Evolutionary conservation across 345 rosid genomes (phyloP).

Genomic region (Gossypium herbaceum): DNA sequence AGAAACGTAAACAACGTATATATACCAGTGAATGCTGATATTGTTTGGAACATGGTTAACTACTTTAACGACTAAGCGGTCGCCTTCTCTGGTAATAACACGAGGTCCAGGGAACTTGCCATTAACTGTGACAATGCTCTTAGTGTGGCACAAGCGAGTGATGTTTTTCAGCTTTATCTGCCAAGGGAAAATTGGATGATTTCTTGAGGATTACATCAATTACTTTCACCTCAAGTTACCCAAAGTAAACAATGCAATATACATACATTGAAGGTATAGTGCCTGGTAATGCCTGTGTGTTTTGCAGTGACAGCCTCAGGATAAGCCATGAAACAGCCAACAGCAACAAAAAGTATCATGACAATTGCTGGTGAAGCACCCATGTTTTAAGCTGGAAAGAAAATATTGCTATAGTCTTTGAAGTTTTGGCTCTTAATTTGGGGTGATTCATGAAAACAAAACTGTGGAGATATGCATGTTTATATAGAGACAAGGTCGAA

Average conservation of each 20-base stretch:
- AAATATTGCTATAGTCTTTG: not conserved
- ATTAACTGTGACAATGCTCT: not conserved
- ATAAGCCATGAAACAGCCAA: constrained; percentile 22
- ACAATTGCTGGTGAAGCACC: constrained; percentile 20
- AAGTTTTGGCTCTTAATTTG: not conserved
- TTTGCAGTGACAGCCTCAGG: constrained; percentile 23
- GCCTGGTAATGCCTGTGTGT: not conserved
- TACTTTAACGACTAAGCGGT: not conserved
- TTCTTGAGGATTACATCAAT: not conserved
- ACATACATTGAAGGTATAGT: not conserved
- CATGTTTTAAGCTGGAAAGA: constrained; percentile 6
- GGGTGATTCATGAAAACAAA: not conserved
- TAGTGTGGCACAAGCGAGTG: not conserved
- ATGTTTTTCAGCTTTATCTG: not conserved
- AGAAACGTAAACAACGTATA: too few relatives aligned
- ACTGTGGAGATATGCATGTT: constrained; percentile 3
- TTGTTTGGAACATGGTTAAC: not conserved
- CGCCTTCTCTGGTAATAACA: not conserved
- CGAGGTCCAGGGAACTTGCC: not conserved
- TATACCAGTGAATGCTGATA: not conserved
- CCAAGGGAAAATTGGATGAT: not conserved
- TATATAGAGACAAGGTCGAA: constrained; percentile 18
- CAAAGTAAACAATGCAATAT: not conserved
- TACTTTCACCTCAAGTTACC: not conserved
- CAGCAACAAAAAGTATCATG: not conserved